Percentiles rank a stretch among this genome's conserved stretches.
phyloP scores from a whole-genome alignment of 805 yeast species.

The Saccharomyces jurei region DNA sequence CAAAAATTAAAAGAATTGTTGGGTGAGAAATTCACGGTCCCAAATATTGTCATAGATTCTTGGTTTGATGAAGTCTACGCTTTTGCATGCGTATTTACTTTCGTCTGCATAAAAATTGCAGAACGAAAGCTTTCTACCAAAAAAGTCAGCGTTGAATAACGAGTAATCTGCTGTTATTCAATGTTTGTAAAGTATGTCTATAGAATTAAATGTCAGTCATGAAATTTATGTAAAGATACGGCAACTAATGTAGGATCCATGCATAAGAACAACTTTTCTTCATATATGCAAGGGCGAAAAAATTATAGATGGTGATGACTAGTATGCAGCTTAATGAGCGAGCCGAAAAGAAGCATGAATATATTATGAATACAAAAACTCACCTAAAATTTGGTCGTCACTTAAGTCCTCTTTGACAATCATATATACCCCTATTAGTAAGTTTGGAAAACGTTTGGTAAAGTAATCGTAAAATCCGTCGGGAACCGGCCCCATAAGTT shows the following conservation, averaged over 20 bases:
- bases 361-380: slow-evolving; percentile 29
- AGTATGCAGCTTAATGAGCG: background rate
- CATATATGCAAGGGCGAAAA: background rate
- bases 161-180: background rate
- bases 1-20: slow-evolving; percentile 28
- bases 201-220: background rate
- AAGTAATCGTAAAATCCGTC: slow-evolving; percentile 78
- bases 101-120: slow-evolving; percentile 22
- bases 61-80: slow-evolving; percentile 37
- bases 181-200: background rate
- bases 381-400: slow-evolving; percentile 54
- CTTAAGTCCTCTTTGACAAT: slow-evolving; percentile 48
- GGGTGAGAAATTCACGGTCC: slow-evolving; percentile 25
- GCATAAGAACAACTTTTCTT: background rate
- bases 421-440: slow-evolving; percentile 67
- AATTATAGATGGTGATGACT: background rate
- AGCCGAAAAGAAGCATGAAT: background rate
- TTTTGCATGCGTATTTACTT: slow-evolving; percentile 26
- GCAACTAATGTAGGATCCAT: background rate
- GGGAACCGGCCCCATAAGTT: slow-evolving; percentile 70
- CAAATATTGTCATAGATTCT: slow-evolving; percentile 29
- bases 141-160: background rate
- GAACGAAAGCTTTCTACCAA: slow-evolving; percentile 13
- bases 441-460: slow-evolving; percentile 62
- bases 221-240: background rate